phyloP scores from a whole-genome alignment of 139 green algal genomes.

The Coelastrella sp. region DNA sequence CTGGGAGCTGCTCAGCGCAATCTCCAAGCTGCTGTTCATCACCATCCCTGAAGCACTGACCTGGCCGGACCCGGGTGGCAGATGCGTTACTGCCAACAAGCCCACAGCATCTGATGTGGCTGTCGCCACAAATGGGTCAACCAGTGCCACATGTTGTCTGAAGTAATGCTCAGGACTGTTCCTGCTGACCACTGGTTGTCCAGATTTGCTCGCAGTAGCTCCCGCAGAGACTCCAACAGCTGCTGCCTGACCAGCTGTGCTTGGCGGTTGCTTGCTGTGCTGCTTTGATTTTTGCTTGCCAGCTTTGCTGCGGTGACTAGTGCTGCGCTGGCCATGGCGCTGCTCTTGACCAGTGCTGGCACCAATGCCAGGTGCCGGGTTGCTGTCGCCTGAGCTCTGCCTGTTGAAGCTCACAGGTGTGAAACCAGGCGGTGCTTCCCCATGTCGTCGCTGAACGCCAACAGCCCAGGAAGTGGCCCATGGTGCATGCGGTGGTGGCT shows the following conservation, averaged over 20 bases:
- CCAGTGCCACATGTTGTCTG: background rate
- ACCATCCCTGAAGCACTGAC: background rate
- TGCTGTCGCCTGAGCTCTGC: background rate
- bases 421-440: background rate
- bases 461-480: background rate
- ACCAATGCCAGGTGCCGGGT: background rate
- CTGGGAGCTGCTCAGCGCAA: constrained; percentile 11
- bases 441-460: background rate
- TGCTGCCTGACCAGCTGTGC: background rate
- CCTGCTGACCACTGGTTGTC: background rate
- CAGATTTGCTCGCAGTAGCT: background rate
- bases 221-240: background rate
- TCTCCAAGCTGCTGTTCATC: background rate
- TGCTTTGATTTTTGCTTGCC: too few species aligned
- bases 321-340: background rate
- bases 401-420: background rate
- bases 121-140: constrained; percentile 13
- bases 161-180: constrained; percentile 16
- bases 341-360: background rate
- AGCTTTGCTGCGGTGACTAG: background rate
- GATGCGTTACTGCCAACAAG: background rate
- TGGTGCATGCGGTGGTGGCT: background rate
- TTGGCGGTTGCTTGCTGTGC: background rate
- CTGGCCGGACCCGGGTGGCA: background rate
- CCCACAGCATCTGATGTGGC: constrained; percentile 19